phyloP scores from a whole-genome alignment of 257 asterid genomes.

The Primulina tabacum region DNA sequence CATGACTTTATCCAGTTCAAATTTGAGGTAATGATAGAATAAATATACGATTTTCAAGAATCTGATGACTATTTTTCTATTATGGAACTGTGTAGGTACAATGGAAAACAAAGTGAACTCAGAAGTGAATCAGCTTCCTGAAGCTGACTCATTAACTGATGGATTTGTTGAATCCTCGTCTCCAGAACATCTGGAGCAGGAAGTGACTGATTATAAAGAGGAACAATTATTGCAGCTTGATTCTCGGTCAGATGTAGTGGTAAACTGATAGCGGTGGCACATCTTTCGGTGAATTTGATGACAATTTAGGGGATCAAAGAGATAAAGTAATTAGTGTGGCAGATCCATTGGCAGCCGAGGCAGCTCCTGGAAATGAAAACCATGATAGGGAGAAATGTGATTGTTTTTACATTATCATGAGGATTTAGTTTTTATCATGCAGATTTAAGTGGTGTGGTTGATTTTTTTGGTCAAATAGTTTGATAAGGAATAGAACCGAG shows the following conservation, averaged over 20 bases:
- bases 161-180: conserved; percentile 82
- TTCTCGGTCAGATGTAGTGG: conserved; percentile 42
- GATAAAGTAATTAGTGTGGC: conserved; percentile 24
- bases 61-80: background rate
- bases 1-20: too few species aligned
- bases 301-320: conserved; percentile 30
- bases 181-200: conserved; percentile 35
- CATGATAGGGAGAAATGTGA: conserved; percentile 33
- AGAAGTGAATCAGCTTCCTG: conserved; percentile 77
- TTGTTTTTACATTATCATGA: background rate
- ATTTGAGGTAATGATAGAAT: background rate
- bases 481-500: background rate
- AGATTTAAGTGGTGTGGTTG: conserved; percentile 14
- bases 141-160: conserved; percentile 83
- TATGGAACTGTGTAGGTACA: background rate
- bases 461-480: conserved; percentile 5
- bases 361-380: conserved; percentile 28
- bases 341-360: conserved; percentile 12
- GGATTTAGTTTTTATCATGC: background rate
- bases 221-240: conserved; percentile 56
- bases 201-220: conserved; percentile 62
- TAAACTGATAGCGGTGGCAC: conserved; percentile 31
- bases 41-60: background rate
- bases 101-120: conserved; percentile 23
- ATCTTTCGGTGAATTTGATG: conserved; percentile 21